Evolutionary conservation across 768 basidiomycete species (phyloP), one percentile per base, ranked within the genome.

Genomic region (Cytidiella melzeri): DNA sequence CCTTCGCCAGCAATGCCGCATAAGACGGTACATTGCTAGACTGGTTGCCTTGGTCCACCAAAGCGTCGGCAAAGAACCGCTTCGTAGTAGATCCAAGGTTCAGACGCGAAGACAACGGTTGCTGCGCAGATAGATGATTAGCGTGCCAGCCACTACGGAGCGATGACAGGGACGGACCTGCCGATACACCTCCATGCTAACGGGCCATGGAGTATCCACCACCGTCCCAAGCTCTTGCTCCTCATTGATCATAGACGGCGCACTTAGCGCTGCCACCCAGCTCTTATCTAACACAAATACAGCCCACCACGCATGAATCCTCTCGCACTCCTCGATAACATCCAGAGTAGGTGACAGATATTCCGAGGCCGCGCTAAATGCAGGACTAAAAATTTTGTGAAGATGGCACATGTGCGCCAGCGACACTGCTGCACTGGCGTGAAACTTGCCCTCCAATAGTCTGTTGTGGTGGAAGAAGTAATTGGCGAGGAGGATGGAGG

Each of bases 351-450:
- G 57, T 19, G 51, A 47, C 55, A 61, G 15, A 50, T 27, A 42
- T 34, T 30, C 18, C 18, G 21, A 39, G 48, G 45, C 15, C 4
- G 47, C 21, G 15, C 45, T 10, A 51, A 26, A 45, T 38, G 26
- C 21, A 11, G 37, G 12, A 23, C 51, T 47, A 1, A 76, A 66
- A 28, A 73, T 67, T 48, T 68, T 71, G 59, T 83, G 75, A 37
- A 83, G 59, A 5, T 71, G 73, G 34, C 70, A 62, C 39, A 74
- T 70, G 18, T 76, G 61, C 3, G 69, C 75, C 11, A 84, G 61
- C 10, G 52, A 53, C 13, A 56, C 52, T 12, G 55, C 51, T 15
- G 55, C 55, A 40, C 50, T 48, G 1, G 55, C 46, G 26, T 56
- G 55, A 21, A 56, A 49, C 36, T 53, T 53, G 34, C 48, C 55